Conservation (phyloP, 2,329 filamentous ascomycete species). For the Sporothrix pallida region DNA sequence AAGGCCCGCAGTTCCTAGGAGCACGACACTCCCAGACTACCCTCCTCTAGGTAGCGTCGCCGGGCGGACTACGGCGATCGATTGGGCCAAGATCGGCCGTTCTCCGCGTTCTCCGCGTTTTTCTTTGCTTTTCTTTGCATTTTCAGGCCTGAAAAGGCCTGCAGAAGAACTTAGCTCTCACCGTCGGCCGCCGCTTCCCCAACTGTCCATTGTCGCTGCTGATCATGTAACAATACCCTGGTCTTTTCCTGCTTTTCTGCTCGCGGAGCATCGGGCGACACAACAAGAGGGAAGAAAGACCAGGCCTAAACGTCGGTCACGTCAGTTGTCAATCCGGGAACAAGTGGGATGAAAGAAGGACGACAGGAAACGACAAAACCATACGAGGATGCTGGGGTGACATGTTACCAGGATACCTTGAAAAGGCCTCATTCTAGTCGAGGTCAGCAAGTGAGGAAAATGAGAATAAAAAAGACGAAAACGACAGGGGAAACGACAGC, state of each 20-base stretch:
- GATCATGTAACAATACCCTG: constrained; percentile 23
- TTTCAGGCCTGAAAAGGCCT: not conserved
- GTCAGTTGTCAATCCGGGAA: constrained; percentile 3
- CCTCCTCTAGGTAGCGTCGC: constrained; percentile 15
- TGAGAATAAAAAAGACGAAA: not conserved
- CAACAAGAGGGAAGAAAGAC: too few species aligned
- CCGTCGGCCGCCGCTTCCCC: not conserved
- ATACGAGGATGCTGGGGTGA: too few species aligned
- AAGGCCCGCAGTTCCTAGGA: constrained; percentile 2
- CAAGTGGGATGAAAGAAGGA: too few species aligned
- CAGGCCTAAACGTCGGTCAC: not conserved
- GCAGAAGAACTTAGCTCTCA: too few species aligned
- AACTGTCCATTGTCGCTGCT: not conserved
- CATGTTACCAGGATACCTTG: too few species aligned
- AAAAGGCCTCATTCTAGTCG: too few species aligned
- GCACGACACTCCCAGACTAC: not conserved
- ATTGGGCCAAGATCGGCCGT: not conserved
- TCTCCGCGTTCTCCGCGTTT: constrained; percentile 26
- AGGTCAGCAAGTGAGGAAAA: too few species aligned
- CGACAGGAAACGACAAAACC: too few species aligned
- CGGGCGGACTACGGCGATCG: constrained; percentile 28
- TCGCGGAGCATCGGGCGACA: not conserved
- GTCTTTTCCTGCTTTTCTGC: not conserved
- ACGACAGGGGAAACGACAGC: not conserved
- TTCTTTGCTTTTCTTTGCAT: not conserved